These are phyloP conservation scores for Lepidopterella palustris DNA, from an alignment of 495 filamentous ascomycete genomes.

Conservation along the genomic window DNA sequence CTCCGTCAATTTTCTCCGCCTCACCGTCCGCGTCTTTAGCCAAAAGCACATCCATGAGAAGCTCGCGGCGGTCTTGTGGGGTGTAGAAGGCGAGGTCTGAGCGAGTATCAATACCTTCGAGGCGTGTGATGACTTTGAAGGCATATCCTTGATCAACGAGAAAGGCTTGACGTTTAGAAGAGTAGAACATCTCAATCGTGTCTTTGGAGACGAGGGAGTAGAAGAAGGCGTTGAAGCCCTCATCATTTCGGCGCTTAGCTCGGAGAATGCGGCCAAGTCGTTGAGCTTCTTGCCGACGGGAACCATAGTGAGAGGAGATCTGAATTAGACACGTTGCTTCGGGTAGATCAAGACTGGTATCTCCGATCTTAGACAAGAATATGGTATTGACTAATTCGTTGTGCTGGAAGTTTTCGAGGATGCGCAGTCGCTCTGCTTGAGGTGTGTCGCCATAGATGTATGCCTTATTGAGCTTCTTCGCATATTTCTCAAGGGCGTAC, in stretches of 20 bases:
- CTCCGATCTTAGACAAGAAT: constrained; percentile 96
- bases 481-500: constrained; percentile 83
- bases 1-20: constrained; percentile 73
- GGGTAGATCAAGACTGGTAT: constrained; percentile 92
- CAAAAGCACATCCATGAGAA: constrained; percentile 85
- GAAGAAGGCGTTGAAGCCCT: constrained; percentile 99
- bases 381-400: constrained; percentile 91
- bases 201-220: constrained; percentile 96
- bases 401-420: constrained; percentile 94
- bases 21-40: constrained; percentile 76
- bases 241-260: constrained; percentile 93
- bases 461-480: constrained; percentile 73
- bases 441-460: constrained; percentile 91
- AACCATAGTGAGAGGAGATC: constrained; percentile 97
- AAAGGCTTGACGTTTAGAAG: constrained; percentile 94
- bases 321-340: constrained; percentile 98
- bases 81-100: constrained; percentile 75
- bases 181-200: constrained; percentile 98
- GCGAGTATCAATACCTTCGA: constrained; percentile 82
- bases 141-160: constrained; percentile 98
- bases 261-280: constrained; percentile 89
- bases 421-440: constrained; percentile 78
- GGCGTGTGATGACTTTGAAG: constrained; percentile 97
- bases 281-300: constrained; percentile 94
- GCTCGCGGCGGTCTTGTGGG: constrained; percentile 74